Conservation (phyloP, 2,329 filamentous ascomycete genomes). For the Fusarium sp. region DNA sequence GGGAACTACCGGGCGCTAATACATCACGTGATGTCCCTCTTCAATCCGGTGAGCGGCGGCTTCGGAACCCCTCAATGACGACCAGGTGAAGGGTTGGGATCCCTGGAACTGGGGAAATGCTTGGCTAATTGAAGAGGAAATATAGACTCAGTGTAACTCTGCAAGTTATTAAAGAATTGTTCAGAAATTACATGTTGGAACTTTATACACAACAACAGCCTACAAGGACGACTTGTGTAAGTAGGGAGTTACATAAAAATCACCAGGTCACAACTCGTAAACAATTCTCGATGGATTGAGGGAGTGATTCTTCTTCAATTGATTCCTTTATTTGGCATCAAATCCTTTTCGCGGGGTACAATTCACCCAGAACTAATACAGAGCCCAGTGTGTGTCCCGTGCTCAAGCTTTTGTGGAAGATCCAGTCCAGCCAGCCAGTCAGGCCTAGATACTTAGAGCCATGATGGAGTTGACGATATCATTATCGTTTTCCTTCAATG, state of each 20-base stretch:
- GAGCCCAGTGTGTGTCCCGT: slow-evolving; percentile 42
- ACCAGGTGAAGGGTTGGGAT: not conserved
- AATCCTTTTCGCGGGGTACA: slow-evolving; percentile 41
- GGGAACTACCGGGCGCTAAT: slow-evolving; percentile 44
- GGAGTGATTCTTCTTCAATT: slow-evolving; percentile 39
- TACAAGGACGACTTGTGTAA: not conserved
- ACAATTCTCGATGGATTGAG: slow-evolving; percentile 28
- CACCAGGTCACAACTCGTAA: not conserved
- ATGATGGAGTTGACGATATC: slow-evolving; percentile 99
- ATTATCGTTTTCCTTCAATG: slow-evolving; percentile 98
- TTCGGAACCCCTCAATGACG: slow-evolving; percentile 40
- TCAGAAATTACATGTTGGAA: not conserved
- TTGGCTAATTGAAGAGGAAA: not conserved
- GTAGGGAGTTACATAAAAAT: not conserved
- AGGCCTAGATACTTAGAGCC: slow-evolving; percentile 81
- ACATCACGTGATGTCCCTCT: slow-evolving; percentile 46
- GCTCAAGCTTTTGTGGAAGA: slow-evolving; percentile 41
- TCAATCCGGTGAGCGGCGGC: slow-evolving; percentile 27
- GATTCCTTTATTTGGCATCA: slow-evolving; percentile 43
- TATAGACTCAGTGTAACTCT: not conserved
- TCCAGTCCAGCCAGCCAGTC: slow-evolving; percentile 34
- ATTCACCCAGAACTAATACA: slow-evolving; percentile 45
- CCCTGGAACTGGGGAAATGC: not conserved
- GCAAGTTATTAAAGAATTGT: not conserved
- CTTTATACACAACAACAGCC: not conserved